phyloP scores from a whole-genome alignment of 139 green algal species.

The Spirogloea muscicola region DNA sequence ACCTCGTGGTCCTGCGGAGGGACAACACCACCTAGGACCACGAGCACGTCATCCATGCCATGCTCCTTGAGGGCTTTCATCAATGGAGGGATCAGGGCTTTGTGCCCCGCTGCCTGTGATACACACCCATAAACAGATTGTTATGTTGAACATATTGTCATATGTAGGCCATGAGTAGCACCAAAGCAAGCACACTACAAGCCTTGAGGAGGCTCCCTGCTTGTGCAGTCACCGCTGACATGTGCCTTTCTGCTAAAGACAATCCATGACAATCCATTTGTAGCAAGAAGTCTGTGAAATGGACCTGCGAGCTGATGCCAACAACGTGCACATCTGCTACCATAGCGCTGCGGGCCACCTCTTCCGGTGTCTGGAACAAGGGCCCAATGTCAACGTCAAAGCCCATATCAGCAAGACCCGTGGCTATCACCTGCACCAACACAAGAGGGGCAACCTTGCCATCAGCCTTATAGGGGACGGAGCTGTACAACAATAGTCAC shows the following conservation, averaged over 20 bases:
- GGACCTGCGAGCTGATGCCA: conserved; percentile 59
- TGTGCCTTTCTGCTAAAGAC: too few relatives aligned
- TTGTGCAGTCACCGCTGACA: too few relatives aligned
- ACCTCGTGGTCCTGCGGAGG: conserved; percentile 56
- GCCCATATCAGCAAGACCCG: conserved; percentile 64
- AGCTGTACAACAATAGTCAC: too few relatives aligned
- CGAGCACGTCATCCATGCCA: conserved; percentile 54
- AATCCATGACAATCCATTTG: too few relatives aligned
- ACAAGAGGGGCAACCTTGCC: too few relatives aligned
- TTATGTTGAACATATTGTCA: too few relatives aligned
- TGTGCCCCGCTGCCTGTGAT: conserved; percentile 52
- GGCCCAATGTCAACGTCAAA: conserved; percentile 72
- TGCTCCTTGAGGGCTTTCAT: conserved; percentile 49
- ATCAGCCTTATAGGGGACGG: too few relatives aligned
- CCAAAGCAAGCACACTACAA: too few relatives aligned
- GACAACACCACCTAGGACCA: conserved; percentile 64
- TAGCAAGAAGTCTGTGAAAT: too few relatives aligned
- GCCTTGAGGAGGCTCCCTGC: too few relatives aligned
- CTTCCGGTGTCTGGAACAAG: conserved; percentile 62
- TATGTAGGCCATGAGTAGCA: too few relatives aligned
- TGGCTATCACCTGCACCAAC: conserved; percentile 60
- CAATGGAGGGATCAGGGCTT: conserved; percentile 58
- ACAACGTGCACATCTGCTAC: conserved; percentile 71
- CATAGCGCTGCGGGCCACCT: conserved; percentile 63
- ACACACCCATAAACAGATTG: too few relatives aligned